Conservation (phyloP, 257 asterid species). For the Orobanche coerulescens region DNA sequence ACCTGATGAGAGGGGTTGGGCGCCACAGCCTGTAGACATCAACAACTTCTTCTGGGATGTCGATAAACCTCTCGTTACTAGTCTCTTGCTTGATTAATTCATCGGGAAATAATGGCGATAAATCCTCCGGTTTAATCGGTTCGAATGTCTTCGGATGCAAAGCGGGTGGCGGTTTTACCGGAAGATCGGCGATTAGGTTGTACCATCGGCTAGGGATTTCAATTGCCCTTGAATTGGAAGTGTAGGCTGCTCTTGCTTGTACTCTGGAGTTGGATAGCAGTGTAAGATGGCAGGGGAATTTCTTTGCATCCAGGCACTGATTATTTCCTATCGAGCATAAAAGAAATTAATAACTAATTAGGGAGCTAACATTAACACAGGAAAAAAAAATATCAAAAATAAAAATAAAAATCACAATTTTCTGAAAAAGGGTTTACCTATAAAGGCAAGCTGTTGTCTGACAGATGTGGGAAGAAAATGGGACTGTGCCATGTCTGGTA, state of each 20-base stretch:
- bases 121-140: slow-evolving; percentile 68
- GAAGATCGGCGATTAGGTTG: slow-evolving; percentile 73
- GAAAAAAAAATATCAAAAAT: neutral
- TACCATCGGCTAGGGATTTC: slow-evolving; percentile 77
- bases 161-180: slow-evolving; percentile 75
- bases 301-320: slow-evolving; percentile 25
- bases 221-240: slow-evolving; percentile 25
- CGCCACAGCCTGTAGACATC: slow-evolving; percentile 90
- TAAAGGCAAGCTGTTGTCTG: slow-evolving; percentile 12
- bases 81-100: slow-evolving; percentile 75
- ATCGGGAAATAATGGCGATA: slow-evolving; percentile 68
- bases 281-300: slow-evolving; percentile 24
- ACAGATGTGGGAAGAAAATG: slow-evolving; percentile 22
- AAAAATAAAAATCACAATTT: neutral
- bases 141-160: slow-evolving; percentile 67
- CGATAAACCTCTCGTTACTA: slow-evolving; percentile 46
- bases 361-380: neutral
- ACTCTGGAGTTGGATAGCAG: slow-evolving; percentile 26
- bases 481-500: slow-evolving; percentile 37
- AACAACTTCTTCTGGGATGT: slow-evolving; percentile 76
- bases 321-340: slow-evolving; percentile 26
- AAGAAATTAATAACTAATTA: neutral
- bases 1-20: slow-evolving; percentile 96
- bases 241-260: slow-evolving; percentile 21
- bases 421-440: slow-evolving; percentile 17